A percentile compares a stretch with the other conserved stretches of the same genome.
These are phyloP conservation scores for Solanum stenotomum DNA, from an alignment of 257 asterid genomes.

Conservation along the genomic window DNA sequence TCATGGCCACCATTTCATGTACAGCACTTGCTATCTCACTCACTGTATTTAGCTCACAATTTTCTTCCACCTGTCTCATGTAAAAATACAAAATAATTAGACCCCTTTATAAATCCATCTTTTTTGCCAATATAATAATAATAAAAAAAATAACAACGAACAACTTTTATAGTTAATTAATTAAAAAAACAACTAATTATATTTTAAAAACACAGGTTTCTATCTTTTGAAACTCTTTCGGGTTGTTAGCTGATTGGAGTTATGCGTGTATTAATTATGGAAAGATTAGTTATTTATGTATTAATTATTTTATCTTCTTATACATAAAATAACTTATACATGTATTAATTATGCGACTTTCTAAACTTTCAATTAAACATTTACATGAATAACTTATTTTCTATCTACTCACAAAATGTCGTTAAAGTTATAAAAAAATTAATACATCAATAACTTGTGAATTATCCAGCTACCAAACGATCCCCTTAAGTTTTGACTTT, in stretches of 20 bases:
- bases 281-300: too few species aligned
- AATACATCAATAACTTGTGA: too few species aligned
- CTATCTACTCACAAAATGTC: too few species aligned
- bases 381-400: too few species aligned
- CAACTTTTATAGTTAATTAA: neutral
- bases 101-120: neutral
- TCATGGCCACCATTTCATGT: slow-evolving; percentile 56
- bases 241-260: neutral
- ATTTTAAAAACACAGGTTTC: neutral
- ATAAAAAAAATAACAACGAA: neutral
- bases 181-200: too few species aligned
- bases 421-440: too few species aligned
- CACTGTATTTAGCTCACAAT: slow-evolving; percentile 45
- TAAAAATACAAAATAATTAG: neutral
- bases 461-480: neutral
- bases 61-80: slow-evolving; percentile 51
- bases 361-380: too few species aligned
- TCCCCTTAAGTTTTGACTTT: neutral
- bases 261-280: too few species aligned
- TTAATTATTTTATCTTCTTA: too few species aligned
- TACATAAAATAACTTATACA: too few species aligned
- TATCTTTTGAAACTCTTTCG: neutral
- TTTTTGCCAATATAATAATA: neutral
- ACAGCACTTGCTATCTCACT: slow-evolving; percentile 65
- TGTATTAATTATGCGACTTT: too few species aligned